Evolutionary conservation across 306 rosid genomes (phyloP), one percentile per base, ranked within the genome.

Genomic region (Chamaecrista fasciculata): DNA sequence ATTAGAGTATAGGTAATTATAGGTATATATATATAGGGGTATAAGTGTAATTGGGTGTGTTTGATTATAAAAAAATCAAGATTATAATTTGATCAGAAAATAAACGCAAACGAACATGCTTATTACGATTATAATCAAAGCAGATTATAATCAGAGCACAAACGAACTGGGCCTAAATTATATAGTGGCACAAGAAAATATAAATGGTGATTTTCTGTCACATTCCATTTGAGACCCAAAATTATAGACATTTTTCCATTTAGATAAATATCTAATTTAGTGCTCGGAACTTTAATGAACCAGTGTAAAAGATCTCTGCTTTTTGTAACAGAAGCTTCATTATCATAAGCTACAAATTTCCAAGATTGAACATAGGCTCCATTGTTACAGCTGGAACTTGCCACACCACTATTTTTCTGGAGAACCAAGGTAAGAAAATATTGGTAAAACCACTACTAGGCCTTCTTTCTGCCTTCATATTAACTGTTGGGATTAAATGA

Each of bases 221-320:
- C 56, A 61, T 37, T 37, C 37, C 58, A 66, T 59, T 58, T 67
- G 66, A 52, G 62, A 61, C 43, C 70, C 74, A 36, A 67, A 55
- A 50, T 75, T 62, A 37, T 59, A 50, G 58, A 39, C 1, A 8
- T 49, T 46, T 48, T 58, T 25, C 51, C 58, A 37, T 28, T 11
- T 23, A 15, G 8, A 43, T 20, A 12, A 26, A 18, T 57, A 53
- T 34, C 42, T 43, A 43, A 20, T 56, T 55, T 19, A 57, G 67
- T 29, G 21, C 67, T 70, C 58, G 3, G 43, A 11, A 29, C 24
- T 31, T 57, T 0, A 71, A 58, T 71, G 60, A 37, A 50, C 40
- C n/a, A 29, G n/a, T 6, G 21, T 42, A 39, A 57, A 61, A 39
- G 49, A 53, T 62, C 63, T 49, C 42, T 4, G 33, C 8, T 62